Percentiles rank a stretch among this genome's conserved stretches.
These are phyloP conservation scores for Aspergillus ochraceus DNA, from an alignment of 2,329 filamentous ascomycete genomes.

Conservation along the genomic window DNA sequence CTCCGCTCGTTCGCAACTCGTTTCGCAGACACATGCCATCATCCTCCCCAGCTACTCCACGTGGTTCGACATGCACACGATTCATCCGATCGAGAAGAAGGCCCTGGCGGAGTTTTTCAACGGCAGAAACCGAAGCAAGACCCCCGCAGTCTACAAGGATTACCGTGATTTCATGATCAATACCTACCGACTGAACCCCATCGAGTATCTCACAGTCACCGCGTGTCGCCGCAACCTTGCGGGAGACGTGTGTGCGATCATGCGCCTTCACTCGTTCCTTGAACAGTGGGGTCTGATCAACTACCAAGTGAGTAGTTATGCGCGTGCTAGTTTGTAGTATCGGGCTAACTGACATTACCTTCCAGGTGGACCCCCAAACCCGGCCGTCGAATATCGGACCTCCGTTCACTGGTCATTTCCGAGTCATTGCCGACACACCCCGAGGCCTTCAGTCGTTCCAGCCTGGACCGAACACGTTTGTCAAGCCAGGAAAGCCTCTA, in stretches of 20 bases:
- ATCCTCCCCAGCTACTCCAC: constrained; percentile 96
- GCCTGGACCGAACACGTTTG: constrained; percentile 73
- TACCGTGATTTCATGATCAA: constrained; percentile 99
- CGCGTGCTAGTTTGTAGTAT: neutral
- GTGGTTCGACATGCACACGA: constrained; percentile 97
- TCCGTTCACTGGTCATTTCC: constrained; percentile 96
- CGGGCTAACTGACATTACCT: constrained; percentile 6
- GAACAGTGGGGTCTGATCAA: constrained; percentile 99
- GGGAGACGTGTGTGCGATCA: constrained; percentile 97
- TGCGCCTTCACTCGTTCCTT: constrained; percentile 96
- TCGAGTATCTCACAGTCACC: constrained; percentile 95
- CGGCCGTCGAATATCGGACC: constrained; percentile 93
- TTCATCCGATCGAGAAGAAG: constrained; percentile 90
- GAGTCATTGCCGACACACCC: constrained; percentile 91
- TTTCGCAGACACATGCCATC: constrained; percentile 91
- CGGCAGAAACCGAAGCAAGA: constrained; percentile 96
- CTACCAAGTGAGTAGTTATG: constrained; percentile 71
- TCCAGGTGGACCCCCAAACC: constrained; percentile 90
- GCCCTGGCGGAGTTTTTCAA: constrained; percentile 98
- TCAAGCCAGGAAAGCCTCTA: constrained; percentile 61
- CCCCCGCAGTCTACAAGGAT: constrained; percentile 94
- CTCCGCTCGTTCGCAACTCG: constrained; percentile 85
- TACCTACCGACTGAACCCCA: constrained; percentile 92
- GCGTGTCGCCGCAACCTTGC: constrained; percentile 93
- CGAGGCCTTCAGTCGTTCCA: constrained; percentile 94